A percentile compares a stretch with the other conserved stretches of the same genome.
Conservation (phyloP, 352 stramenopile species). For the Globisporangium megalacanthum region DNA sequence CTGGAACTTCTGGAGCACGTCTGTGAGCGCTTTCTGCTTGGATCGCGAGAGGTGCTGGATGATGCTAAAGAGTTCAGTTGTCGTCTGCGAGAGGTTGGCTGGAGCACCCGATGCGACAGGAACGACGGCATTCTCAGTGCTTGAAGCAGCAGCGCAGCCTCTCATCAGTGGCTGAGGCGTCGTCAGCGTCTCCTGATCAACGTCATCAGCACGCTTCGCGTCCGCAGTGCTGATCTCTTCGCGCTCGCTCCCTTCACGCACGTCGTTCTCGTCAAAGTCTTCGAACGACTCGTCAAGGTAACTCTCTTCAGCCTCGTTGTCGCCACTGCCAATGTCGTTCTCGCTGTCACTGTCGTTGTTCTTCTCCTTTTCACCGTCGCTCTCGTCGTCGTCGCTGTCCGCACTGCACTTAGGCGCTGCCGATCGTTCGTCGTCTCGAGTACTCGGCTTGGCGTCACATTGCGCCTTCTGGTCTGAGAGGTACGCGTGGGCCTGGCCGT, state of each 20-base stretch:
- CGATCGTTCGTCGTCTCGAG: not conserved
- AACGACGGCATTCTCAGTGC: not conserved
- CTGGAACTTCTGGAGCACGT: constrained; percentile 63
- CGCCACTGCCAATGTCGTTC: not conserved
- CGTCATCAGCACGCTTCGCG: not conserved
- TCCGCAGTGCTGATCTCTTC: constrained; percentile 8
- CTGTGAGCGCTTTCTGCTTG: constrained; percentile 55
- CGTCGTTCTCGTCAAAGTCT: constrained; percentile 58
- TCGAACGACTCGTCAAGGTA: constrained; percentile 85
- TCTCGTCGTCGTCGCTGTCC: constrained; percentile 4
- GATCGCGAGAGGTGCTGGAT: constrained; percentile 66
- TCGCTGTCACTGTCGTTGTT: no score
- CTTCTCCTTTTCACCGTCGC: constrained; percentile 13
- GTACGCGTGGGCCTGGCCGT: constrained; percentile 28
- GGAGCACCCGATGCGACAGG: not conserved
- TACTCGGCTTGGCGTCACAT: constrained; percentile 1
- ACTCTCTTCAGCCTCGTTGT: constrained; percentile 38
- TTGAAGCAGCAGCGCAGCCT: constrained; percentile 1
- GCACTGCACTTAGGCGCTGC: constrained; percentile 3
- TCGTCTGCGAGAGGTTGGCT: constrained; percentile 35
- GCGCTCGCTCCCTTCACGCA: not conserved
- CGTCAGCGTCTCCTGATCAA: not conserved
- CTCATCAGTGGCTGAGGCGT: not conserved
- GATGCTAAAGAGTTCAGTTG: constrained; percentile 49
- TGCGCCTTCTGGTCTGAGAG: constrained; percentile 18